Percentiles rank a stretch among this genome's conserved stretches.
Conservation (phyloP, 169 alveolate genomes). For the Eimeria necatrix region DNA sequence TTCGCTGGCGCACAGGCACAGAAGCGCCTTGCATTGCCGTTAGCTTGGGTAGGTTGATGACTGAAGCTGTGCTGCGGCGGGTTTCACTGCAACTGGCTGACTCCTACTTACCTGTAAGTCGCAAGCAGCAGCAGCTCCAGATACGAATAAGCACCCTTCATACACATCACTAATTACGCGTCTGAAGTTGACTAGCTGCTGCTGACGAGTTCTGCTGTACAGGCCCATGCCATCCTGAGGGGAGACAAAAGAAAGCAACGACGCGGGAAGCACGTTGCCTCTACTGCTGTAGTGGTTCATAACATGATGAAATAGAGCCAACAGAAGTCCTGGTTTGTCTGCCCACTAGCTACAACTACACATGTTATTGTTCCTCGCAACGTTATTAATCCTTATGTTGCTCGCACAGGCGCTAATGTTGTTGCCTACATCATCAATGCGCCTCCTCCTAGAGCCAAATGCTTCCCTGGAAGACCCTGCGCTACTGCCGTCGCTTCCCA, state of each 20-base stretch:
- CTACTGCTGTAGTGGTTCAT: too few species aligned
- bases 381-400: too few species aligned
- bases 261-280: not conserved
- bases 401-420: not conserved
- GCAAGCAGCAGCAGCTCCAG: constrained; percentile 77
- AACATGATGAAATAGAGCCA: too few species aligned
- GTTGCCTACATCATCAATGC: constrained; percentile 56
- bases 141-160: constrained; percentile 51
- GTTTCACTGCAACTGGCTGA: too few species aligned
- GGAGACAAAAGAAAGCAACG: not conserved
- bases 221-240: constrained; percentile 69
- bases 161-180: constrained; percentile 67
- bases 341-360: too few species aligned
- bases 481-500: constrained; percentile 35
- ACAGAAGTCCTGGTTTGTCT: too few species aligned
- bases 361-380: too few species aligned
- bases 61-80: too few species aligned
- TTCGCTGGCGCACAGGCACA: too few species aligned
- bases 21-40: not conserved
- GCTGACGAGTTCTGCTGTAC: constrained; percentile 76
- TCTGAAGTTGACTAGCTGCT: constrained; percentile 58
- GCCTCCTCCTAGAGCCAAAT: constrained; percentile 58
- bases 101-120: constrained; percentile 27
- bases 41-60: not conserved
- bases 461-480: constrained; percentile 17